Percentiles rank a stretch among this genome's conserved stretches.
Evolutionary conservation across 106 monocot species (phyloP).

Genomic region (Chionographis japonica): DNA sequence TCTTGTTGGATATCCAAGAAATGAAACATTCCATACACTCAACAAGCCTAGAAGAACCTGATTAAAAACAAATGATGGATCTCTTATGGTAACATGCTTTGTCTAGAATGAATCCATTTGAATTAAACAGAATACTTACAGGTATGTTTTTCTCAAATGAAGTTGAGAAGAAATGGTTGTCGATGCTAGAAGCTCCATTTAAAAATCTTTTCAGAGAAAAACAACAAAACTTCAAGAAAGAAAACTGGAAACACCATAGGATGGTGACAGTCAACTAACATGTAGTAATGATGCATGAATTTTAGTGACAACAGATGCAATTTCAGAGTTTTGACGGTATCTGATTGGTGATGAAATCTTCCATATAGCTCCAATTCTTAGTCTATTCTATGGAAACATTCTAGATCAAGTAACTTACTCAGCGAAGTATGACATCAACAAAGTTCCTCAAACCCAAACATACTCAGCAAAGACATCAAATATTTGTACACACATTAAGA

Average conservation of each 20-base stretch:
- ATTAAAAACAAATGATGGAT: conserved; percentile 4
- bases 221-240: conserved; percentile 2
- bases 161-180: conserved; percentile 71
- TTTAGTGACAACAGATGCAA: no score
- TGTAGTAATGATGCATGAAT: no score
- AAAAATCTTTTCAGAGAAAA: conserved; percentile 64
- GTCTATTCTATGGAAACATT: no score
- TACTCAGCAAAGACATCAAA: no score
- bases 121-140: conserved; percentile 41
- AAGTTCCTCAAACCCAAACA: no score
- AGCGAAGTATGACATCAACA: no score
- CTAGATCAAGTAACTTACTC: background rate
- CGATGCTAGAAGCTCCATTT: conserved; percentile 82
- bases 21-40: conserved; percentile 97
- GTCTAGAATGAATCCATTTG: background rate
- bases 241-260: background rate
- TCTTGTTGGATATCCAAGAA: conserved; percentile 89
- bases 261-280: no score
- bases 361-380: no score
- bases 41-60: conserved; percentile 94
- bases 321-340: no score
- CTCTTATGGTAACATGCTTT: background rate
- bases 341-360: background rate
- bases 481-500: no score
- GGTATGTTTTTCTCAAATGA: conserved; percentile 94